A percentile compares a stretch with the other conserved stretches of the same genome.
Evolutionary conservation across 2,329 filamentous ascomycete genomes (phyloP).

Genomic region (Colletotrichum gigasporum): DNA sequence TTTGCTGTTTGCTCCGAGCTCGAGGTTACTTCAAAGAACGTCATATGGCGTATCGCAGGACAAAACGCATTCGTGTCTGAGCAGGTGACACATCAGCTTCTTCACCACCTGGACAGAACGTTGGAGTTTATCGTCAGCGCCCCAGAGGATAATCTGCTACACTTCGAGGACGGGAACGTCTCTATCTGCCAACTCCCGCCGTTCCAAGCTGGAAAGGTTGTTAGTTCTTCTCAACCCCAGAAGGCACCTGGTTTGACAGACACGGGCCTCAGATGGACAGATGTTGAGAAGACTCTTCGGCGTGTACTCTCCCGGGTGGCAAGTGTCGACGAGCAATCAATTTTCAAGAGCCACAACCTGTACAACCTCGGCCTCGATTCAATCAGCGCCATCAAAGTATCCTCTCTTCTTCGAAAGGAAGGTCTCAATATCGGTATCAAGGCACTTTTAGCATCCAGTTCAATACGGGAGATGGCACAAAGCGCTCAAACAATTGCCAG

Average conservation of each 20-base stretch:
- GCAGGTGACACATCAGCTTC: constrained; percentile 56
- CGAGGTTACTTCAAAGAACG: constrained; percentile 63
- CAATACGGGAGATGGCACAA: constrained; percentile 67
- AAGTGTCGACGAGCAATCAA: constrained; percentile 63
- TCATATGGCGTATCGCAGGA: constrained; percentile 79
- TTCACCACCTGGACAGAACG: constrained; percentile 68
- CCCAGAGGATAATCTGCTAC: constrained; percentile 61
- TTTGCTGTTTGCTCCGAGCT: constrained; percentile 87
- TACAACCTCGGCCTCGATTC: constrained; percentile 92
- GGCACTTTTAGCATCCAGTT: constrained; percentile 74
- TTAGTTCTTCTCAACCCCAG: neutral
- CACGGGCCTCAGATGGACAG: constrained; percentile 43
- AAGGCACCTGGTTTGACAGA: neutral
- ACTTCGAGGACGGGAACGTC: constrained; percentile 59
- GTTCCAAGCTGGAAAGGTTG: constrained; percentile 41
- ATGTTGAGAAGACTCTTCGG: constrained; percentile 50
- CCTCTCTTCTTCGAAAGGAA: constrained; percentile 72
- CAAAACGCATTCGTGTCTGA: constrained; percentile 64
- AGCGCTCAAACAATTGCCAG: constrained; percentile 41
- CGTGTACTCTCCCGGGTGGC: constrained; percentile 67
- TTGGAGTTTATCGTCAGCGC: constrained; percentile 64
- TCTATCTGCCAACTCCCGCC: constrained; percentile 72
- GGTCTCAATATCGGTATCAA: constrained; percentile 73
- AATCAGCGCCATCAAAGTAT: constrained; percentile 88
- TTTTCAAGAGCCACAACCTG: constrained; percentile 71